Base-by-base conservation (phyloP, 1,284 basidiomycete species). In the Inonotus hispidus region DNA sequence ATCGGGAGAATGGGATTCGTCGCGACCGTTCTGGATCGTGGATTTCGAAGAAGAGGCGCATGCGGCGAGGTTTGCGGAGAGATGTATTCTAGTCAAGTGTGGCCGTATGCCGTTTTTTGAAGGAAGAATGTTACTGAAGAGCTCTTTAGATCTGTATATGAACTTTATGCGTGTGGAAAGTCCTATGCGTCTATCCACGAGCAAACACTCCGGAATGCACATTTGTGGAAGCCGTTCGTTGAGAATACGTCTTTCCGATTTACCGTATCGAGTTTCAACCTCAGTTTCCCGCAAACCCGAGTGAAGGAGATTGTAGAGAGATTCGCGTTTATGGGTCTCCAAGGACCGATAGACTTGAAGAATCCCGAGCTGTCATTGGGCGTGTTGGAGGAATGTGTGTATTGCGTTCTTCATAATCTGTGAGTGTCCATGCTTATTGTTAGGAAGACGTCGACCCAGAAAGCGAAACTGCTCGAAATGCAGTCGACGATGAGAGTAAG, bases 301-400 rank as follows among this genome's bases (percentile, higher is more conserved):
- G 87, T 92, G 68, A 77, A 77, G 62, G 77, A 84, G 23, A 80
- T 93, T 43, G 87, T 97, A 61, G 86, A 95, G 68, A 81, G 79
- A 66, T 97, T 98, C 72, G 75, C 81, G 0, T 98, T 93, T 72
- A 94, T 98, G 88, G 83, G 77, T 23, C 87, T 96, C 63, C 71
- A 81, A 63, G 95, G 95, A 4, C 83, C 83, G 65, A 93, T 98
- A 66, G 84, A 91, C 62, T 84, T 99, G 81, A 88, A 87, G 65
- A 79, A 80, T 37, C 92, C 97, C 0, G 84, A 95, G 39, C 82
- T 95, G 37, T 82, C 84, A 27, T 78, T 95, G 58, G 83, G 86
- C 3, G 85, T 91, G 41, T 92, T 92, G 64, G 96, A 99, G 77
- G 97, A 99, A 77, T 98, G 94, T 92, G 65, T 64, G 83, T 39